Conservation (phyloP, 129 eudicot species). For the Escallonia herrerae region DNA sequence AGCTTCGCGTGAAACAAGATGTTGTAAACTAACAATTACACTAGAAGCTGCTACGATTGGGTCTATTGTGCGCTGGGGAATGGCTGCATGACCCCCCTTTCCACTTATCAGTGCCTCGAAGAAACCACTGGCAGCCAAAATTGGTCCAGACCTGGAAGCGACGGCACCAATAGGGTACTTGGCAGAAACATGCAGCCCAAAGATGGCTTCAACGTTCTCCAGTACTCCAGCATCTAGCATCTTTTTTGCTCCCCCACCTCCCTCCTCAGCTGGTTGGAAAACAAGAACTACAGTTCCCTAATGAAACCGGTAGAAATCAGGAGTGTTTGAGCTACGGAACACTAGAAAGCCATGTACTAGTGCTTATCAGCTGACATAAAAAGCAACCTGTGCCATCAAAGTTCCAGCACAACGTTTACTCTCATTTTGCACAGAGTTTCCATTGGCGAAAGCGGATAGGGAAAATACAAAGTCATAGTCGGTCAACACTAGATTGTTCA, state of each 20-base stretch:
- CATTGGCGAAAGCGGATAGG: too few relatives aligned
- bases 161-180: constrained; percentile 30
- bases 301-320: not conserved
- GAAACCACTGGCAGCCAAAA: constrained; percentile 42
- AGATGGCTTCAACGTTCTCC: constrained; percentile 41
- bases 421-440: too few relatives aligned
- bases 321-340: too few relatives aligned
- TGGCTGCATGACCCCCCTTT: constrained; percentile 68
- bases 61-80: constrained; percentile 52
- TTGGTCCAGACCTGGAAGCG: constrained; percentile 30
- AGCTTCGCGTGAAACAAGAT: constrained; percentile 50
- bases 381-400: too few relatives aligned
- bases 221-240: constrained; percentile 40
- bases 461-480: too few relatives aligned
- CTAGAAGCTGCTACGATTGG: constrained; percentile 47
- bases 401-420: too few relatives aligned
- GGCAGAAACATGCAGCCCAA: constrained; percentile 38
- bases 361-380: too few relatives aligned
- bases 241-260: constrained; percentile 52
- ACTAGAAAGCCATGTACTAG: too few relatives aligned
- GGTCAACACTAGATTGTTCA: too few relatives aligned
- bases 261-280: constrained; percentile 67
- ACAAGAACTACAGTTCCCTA: constrained; percentile 58
- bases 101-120: constrained; percentile 49
- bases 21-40: constrained; percentile 40